A percentile compares a stretch with the other conserved stretches of the same genome.
These are phyloP conservation scores for Osmanthus fragrans DNA, from an alignment of 257 asterid genomes.

Conservation along the genomic window DNA sequence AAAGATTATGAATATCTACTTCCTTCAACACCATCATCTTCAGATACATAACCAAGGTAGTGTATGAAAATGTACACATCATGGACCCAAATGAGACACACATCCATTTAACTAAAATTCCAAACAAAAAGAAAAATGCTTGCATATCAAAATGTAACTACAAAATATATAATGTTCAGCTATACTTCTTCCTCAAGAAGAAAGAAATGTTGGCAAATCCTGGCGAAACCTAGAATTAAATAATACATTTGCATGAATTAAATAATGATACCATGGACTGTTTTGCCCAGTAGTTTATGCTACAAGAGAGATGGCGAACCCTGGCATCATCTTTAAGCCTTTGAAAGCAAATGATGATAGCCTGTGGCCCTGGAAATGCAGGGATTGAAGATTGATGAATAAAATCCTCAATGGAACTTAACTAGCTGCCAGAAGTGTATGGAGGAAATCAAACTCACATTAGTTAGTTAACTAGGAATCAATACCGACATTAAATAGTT, in stretches of 20 bases:
- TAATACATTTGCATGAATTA: constrained; percentile 4
- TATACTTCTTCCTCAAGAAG: not conserved
- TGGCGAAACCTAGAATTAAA: constrained; percentile 10
- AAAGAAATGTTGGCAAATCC: constrained; percentile 4
- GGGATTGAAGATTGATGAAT: constrained; percentile 46
- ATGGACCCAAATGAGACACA: not conserved
- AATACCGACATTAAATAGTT: not conserved
- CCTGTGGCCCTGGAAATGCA: constrained; percentile 63
- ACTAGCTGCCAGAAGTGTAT: constrained; percentile 29
- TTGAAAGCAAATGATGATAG: constrained; percentile 60
- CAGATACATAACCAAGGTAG: not conserved
- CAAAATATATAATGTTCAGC: not conserved
- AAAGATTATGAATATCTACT: too few species aligned
- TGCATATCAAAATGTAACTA: not conserved
- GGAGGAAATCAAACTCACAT: constrained; percentile 27
- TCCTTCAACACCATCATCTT: not conserved
- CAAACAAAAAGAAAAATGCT: not conserved
- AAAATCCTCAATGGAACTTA: constrained; percentile 28
- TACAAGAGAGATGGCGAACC: constrained; percentile 52
- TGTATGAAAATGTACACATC: not conserved
- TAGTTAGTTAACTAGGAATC: not conserved
- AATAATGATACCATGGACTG: constrained; percentile 36
- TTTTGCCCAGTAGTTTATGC: constrained; percentile 41
- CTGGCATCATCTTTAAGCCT: constrained; percentile 47
- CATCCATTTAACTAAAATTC: not conserved